Base-by-base conservation (phyloP, 2,329 filamentous ascomycete genomes). In the Blastomyces silverae region DNA sequence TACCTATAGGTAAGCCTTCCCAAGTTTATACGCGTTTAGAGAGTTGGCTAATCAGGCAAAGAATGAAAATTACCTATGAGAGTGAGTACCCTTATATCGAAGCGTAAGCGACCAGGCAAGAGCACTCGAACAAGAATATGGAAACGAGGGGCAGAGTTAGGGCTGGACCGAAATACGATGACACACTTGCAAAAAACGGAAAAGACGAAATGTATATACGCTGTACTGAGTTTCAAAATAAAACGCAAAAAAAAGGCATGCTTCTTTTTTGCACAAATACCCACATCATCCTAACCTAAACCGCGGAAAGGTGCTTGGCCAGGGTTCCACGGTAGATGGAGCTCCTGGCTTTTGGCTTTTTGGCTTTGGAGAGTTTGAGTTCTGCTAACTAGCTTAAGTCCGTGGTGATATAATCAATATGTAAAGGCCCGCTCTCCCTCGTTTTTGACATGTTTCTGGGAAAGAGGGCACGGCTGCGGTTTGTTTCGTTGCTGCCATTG, bases 341-440 rank as follows among this genome's bases (percentile, higher is more conserved):
- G 34, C 55, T 57, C 39, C 6, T 44, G 4, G 53, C 31, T n/a
- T 31, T 34, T 56, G 37, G 25, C 31, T 34, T 34, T 37, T 10
- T 34, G 34, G 34, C 34, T 1, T 10, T 37, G 34, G 34, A 37
- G 8, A 7, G 34, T 37, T 37, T 37, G 31, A 37, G 55, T 57
- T n/a, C 55, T 57, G 5, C 22, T 53, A 8, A 3, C 20, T 15
- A 58, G 34, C 55, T 58, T 58, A 58, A 61, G 22, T 61, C 39
- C 25, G 58, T 42, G 25, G n/a, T 61, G 58, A 46, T 60, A 60
- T 48, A 46, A 46, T 61, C 58, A 31, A 61, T 61, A 61, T 61
- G 39, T 20, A 60, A 60, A 48, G 58, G 42, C 22, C 58, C 42
- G 17, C 31, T 34, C 39, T 7, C 42, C 58, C 58, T 20, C 37